A percentile compares a stretch with the other conserved stretches of the same genome.
phyloP scores from a whole-genome alignment of 768 basidiomycete genomes.

The Collybiopsis confluens region DNA sequence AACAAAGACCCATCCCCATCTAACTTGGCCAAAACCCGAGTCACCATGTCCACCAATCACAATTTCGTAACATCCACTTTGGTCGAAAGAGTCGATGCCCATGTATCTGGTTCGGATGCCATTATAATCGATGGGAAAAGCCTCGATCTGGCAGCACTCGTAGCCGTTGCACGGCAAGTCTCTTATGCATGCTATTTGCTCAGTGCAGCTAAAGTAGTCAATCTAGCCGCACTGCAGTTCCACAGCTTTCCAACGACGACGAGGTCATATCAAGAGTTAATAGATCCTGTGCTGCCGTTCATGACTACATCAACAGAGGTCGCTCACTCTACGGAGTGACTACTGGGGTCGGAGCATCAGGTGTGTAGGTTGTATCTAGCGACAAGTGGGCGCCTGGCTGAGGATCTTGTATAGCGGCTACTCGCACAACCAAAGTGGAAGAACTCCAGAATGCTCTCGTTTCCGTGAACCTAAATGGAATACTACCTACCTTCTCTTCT shows the following conservation, averaged over 20 bases:
- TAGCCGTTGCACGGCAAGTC: background rate
- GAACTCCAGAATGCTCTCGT: background rate
- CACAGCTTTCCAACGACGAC: background rate
- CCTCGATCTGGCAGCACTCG: background rate
- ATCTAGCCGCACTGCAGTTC: background rate
- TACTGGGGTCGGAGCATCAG: background rate
- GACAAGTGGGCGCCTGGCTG: too few species aligned
- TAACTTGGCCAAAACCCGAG: too few species aligned
- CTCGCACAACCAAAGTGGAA: background rate
- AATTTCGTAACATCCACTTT: background rate
- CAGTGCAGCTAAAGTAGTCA: too few species aligned
- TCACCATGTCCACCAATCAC: background rate
- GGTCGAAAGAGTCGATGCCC: background rate
- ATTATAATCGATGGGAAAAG: background rate
- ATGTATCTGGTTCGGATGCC: background rate
- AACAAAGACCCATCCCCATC: too few species aligned
- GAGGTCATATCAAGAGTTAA: background rate
- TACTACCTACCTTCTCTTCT: background rate
- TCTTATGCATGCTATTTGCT: too few species aligned
- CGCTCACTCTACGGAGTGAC: background rate
- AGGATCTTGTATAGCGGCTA: background rate
- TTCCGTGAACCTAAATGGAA: background rate
- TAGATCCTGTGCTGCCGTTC: background rate
- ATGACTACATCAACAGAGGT: background rate
- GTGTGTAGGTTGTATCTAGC: background rate